Evolutionary conservation across 768 basidiomycete genomes (phyloP).

Genomic region (Mycena galopus): DNA sequence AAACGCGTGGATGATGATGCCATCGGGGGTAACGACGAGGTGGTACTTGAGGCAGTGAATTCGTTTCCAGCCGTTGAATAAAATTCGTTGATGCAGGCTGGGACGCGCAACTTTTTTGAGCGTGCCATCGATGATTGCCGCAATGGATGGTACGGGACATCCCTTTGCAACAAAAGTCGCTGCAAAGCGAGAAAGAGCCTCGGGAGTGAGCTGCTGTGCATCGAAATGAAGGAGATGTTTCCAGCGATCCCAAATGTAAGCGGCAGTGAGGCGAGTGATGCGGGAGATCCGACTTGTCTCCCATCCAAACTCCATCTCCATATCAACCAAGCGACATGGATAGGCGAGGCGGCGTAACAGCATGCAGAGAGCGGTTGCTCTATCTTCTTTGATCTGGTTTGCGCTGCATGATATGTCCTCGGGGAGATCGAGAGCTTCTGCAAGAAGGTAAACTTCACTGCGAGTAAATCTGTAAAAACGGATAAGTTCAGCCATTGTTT

Average conservation of each 20-base stretch:
- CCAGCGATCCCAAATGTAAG: not conserved
- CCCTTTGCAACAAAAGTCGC: not conserved
- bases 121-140: not conserved
- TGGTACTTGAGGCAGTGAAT: not conserved
- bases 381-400: not conserved
- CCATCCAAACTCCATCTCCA: not conserved
- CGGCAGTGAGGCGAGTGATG: not conserved
- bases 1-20: not conserved
- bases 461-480: not conserved
- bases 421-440: not conserved
- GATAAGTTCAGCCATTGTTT: not conserved
- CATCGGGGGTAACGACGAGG: not conserved
- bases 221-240: not conserved
- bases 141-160: not conserved
- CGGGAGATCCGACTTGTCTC: not conserved
- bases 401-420: not conserved
- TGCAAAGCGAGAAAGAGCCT: not conserved
- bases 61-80: not conserved
- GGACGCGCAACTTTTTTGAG: not conserved
- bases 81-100: not conserved
- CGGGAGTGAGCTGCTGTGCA: not conserved
- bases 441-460: not conserved
- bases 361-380: not conserved
- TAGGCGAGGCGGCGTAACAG: not conserved
- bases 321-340: not conserved